These are phyloP conservation scores for Athelia psychrophila DNA, from an alignment of 1,284 basidiomycete genomes.

Conservation along the genomic window DNA sequence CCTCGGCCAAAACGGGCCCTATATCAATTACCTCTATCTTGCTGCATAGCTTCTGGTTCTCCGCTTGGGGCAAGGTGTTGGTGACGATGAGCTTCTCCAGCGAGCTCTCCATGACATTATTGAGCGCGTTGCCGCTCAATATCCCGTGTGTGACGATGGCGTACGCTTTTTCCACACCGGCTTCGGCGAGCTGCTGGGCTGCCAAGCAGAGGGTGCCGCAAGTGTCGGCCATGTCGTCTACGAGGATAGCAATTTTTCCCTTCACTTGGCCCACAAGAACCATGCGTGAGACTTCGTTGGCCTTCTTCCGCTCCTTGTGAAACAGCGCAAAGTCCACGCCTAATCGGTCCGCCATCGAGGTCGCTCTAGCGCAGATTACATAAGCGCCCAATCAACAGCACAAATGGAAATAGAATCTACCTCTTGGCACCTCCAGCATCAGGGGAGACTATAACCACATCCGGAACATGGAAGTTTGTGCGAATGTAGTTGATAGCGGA, in stretches of 20 bases:
- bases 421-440: slow-evolving; percentile 99
- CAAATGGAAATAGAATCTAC: slow-evolving; percentile 43
- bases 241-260: slow-evolving; percentile 95
- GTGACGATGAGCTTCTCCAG: slow-evolving; percentile 97
- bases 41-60: slow-evolving; percentile 71
- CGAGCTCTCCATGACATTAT: slow-evolving; percentile 67
- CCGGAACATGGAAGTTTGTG: slow-evolving; percentile 83
- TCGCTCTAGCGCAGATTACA: slow-evolving; percentile 63
- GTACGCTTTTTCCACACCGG: slow-evolving; percentile 84
- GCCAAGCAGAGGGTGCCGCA: slow-evolving; percentile 97
- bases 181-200: slow-evolving; percentile 85
- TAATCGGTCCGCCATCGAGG: slow-evolving; percentile 94
- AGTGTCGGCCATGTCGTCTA: slow-evolving; percentile 99
- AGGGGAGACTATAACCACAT: slow-evolving; percentile 96
- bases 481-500: slow-evolving; percentile 95
- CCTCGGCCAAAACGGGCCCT: slow-evolving; percentile 93
- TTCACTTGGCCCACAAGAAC: slow-evolving; percentile 94
- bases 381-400: not conserved
- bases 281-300: slow-evolving; percentile 99
- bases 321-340: slow-evolving; percentile 99
- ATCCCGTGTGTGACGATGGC: slow-evolving; percentile 99
- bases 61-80: slow-evolving; percentile 93
- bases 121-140: slow-evolving; percentile 85
- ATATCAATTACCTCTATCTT: slow-evolving; percentile 98
- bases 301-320: slow-evolving; percentile 99